Conservation (phyloP, 345 rosid genomes). For the Euclidium syriacum region DNA sequence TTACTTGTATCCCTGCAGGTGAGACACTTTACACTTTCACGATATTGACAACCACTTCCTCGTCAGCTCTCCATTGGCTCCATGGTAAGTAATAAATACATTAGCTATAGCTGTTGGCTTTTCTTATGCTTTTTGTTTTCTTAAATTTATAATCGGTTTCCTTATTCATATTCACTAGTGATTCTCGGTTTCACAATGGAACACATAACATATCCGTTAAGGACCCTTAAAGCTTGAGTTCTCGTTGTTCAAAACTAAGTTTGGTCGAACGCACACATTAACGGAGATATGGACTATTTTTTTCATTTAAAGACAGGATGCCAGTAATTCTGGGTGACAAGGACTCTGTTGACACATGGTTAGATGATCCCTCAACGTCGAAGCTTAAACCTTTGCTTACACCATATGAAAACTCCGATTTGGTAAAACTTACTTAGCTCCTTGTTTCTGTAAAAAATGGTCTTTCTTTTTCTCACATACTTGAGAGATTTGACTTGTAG, state of each 20-base stretch:
- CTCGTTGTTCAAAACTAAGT: background rate
- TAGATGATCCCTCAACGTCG: conserved; percentile 44
- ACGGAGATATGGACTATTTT: background rate
- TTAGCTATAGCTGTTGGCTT: background rate
- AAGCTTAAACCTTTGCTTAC: conserved; percentile 49
- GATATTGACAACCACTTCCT: conserved; percentile 68
- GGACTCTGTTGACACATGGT: conserved; percentile 63
- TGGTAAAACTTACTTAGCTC: conserved; percentile 43
- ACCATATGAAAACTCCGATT: conserved; percentile 65
- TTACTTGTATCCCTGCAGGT: conserved; percentile 41
- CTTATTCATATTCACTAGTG: background rate
- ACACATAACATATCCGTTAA: background rate
- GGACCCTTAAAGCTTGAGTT: background rate
- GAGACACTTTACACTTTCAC: conserved; percentile 74
- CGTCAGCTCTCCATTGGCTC: conserved; percentile 63
- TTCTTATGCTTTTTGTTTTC: background rate
- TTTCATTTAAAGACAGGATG: conserved; percentile 64
- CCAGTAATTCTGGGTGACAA: conserved; percentile 79
- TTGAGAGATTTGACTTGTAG: conserved; percentile 32
- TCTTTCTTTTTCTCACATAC: background rate
- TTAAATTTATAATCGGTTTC: background rate
- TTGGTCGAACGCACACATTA: background rate
- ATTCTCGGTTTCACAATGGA: background rate
- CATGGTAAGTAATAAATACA: conserved; percentile 59
- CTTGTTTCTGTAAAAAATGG: background rate